Evolutionary conservation across 2,329 filamentous ascomycete species (phyloP).

Genomic region (Colletotrichum destructivum): DNA sequence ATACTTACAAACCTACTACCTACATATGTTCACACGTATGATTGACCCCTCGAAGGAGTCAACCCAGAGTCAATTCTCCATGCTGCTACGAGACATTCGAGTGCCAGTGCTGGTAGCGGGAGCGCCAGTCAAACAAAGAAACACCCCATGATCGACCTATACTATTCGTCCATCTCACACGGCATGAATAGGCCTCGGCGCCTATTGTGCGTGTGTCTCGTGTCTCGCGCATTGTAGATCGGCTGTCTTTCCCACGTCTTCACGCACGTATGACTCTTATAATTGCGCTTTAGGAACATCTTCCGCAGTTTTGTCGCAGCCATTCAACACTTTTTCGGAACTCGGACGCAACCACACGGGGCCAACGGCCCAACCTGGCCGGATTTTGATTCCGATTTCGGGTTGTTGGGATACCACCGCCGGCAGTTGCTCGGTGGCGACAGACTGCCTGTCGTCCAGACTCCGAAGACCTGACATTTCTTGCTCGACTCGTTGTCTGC

Average conservation of each 20-base stretch:
- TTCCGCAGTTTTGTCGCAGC: constrained; percentile 2
- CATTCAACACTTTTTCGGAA: constrained; percentile 30
- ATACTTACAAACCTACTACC: no score
- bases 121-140: constrained; percentile 26
- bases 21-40: not conserved
- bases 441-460: constrained; percentile 2
- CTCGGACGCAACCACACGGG: constrained; percentile 12
- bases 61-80: constrained; percentile 4
- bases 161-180: no score
- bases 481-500: not conserved
- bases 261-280: constrained; percentile 3
- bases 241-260: constrained; percentile 5
- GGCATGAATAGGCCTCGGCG: constrained; percentile 9
- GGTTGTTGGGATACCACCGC: constrained; percentile 7
- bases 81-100: constrained; percentile 16
- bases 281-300: constrained; percentile 4
- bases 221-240: not conserved
- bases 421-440: constrained; percentile 8
- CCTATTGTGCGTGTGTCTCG: constrained; percentile 11
- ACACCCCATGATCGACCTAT: constrained; percentile 12
- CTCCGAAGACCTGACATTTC: constrained; percentile 5
- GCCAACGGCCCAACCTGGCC: constrained; percentile 22
- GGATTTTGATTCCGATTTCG: constrained; percentile 7
- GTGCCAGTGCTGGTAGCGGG: constrained; percentile 2
- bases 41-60: not conserved